Conservation (phyloP, 2,329 filamentous ascomycete species). For the Verticillium nonalfalfae region DNA sequence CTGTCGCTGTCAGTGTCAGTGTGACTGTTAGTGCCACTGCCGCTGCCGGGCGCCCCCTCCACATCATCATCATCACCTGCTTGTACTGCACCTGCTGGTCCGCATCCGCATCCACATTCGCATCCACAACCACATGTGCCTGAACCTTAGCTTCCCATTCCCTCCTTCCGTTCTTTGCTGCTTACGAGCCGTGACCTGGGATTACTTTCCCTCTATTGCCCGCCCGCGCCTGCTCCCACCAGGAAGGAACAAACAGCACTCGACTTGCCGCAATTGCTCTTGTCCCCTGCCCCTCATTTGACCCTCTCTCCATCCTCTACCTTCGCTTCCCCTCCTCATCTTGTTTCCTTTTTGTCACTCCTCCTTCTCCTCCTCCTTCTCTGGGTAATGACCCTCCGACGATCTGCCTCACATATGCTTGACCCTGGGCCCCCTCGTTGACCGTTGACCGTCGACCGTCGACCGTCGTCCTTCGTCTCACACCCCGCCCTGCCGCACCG, state of each 20-base stretch:
- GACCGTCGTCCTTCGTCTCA: slow-evolving; percentile 3
- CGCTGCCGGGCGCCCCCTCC: background rate
- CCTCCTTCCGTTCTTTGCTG: background rate
- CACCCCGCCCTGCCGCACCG: background rate
- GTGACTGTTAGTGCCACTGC: background rate
- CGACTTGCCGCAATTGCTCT: background rate
- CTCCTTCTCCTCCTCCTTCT: slow-evolving; percentile 1
- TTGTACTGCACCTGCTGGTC: background rate
- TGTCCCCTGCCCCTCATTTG: background rate
- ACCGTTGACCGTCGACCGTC: no score
- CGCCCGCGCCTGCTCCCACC: background rate
- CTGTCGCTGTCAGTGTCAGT: background rate
- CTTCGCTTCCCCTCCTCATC: background rate
- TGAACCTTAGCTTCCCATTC: background rate
- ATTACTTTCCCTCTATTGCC: background rate
- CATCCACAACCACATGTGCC: background rate
- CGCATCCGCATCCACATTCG: background rate
- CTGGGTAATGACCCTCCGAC: background rate
- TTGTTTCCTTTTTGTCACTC: slow-evolving; percentile 3
- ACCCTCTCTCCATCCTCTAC: background rate
- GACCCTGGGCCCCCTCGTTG: background rate
- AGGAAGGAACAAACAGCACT: background rate
- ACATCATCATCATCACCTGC: background rate
- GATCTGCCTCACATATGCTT: background rate
- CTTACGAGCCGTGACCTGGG: background rate